Conservation (phyloP, 176 grass and related monocot species). For the Elaeis guineensis region DNA sequence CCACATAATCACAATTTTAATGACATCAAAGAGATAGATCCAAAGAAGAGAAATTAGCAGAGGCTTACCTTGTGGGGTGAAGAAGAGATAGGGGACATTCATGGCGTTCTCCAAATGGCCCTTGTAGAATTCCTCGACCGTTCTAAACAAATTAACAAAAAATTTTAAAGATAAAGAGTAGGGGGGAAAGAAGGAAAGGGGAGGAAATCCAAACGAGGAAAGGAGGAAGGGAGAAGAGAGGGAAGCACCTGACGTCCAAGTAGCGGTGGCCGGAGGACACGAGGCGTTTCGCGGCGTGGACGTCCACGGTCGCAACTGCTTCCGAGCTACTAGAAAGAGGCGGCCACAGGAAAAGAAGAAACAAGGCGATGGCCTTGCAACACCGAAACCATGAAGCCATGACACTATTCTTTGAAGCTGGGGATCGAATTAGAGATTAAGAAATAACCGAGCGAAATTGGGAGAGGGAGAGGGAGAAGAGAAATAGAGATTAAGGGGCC, state of each 20-base stretch:
- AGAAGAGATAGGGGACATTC: slow-evolving; percentile 66
- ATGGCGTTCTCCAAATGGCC: slow-evolving; percentile 42
- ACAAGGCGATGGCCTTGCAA: too few relatives aligned
- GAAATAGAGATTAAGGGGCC: too few relatives aligned
- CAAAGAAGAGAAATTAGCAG: neutral
- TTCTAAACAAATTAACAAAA: slow-evolving; percentile 9
- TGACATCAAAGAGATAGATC: neutral
- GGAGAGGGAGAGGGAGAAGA: too few relatives aligned
- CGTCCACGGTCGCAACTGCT: slow-evolving; percentile 27
- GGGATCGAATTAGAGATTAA: too few relatives aligned
- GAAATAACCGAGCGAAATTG: too few relatives aligned
- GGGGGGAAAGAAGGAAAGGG: neutral
- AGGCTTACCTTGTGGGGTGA: slow-evolving; percentile 49
- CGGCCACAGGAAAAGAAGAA: too few relatives aligned
- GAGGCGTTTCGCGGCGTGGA: slow-evolving; percentile 29
- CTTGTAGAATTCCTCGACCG: slow-evolving; percentile 52
- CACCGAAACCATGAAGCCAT: too few relatives aligned
- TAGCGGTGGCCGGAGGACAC: slow-evolving; percentile 38
- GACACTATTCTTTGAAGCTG: too few relatives aligned
- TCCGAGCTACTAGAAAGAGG: neutral
- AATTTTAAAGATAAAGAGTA: too few relatives aligned
- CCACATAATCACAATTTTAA: neutral
- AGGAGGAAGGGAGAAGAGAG: neutral
- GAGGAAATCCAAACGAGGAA: neutral
- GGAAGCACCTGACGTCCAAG: slow-evolving; percentile 53